phyloP scores from a whole-genome alignment of 2,329 filamentous ascomycete genomes.

The Pseudopithomyces maydicus region DNA sequence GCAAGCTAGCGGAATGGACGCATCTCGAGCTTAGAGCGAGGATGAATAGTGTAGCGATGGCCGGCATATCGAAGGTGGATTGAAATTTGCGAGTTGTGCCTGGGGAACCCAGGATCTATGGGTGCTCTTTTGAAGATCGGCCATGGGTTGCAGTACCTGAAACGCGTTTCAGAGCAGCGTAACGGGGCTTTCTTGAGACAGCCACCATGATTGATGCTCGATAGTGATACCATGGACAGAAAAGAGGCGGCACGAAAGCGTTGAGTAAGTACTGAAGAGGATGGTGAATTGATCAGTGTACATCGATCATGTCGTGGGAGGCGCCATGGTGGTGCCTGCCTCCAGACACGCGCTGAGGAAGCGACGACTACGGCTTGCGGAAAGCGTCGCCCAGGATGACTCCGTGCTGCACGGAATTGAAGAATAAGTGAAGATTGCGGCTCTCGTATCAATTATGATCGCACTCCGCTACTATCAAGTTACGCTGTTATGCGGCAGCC shows the following conservation, averaged over 20 bases:
- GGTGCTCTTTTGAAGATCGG: background rate
- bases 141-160: background rate
- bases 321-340: too few relatives aligned
- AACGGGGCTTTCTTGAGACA: conserved; percentile 1
- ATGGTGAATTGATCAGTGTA: too few relatives aligned
- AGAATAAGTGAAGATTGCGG: too few relatives aligned
- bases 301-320: too few relatives aligned
- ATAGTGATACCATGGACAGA: too few relatives aligned
- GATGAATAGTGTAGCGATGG: background rate
- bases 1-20: conserved; percentile 12
- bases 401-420: background rate
- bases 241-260: too few relatives aligned
- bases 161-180: conserved; percentile 14
- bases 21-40: background rate
- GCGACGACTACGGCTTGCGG: too few relatives aligned
- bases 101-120: background rate
- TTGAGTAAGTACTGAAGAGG: too few relatives aligned
- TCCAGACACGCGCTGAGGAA: too few relatives aligned
- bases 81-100: background rate
- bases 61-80: background rate
- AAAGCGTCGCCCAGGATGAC: background rate
- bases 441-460: too few relatives aligned
- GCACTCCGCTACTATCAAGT: too few relatives aligned
- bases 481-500: too few relatives aligned
- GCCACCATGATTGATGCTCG: background rate